These are phyloP conservation scores for Diaporthe amygdali DNA, from an alignment of 2,329 filamentous ascomycete genomes.

Conservation along the genomic window DNA sequence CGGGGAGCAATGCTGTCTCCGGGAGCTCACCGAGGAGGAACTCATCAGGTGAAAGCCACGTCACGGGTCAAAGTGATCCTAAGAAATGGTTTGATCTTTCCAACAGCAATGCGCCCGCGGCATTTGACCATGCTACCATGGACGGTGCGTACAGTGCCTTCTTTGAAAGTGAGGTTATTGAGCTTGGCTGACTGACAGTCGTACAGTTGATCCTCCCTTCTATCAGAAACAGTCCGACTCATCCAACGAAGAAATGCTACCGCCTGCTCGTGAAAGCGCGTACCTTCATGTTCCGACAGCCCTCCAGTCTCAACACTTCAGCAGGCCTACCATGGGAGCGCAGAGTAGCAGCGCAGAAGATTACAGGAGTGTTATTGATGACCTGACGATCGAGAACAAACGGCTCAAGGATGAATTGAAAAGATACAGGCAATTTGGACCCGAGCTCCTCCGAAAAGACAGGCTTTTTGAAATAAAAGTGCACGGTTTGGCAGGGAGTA, in stretches of 20 bases:
- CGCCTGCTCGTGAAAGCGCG: slow-evolving; percentile 16
- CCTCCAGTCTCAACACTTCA: not conserved
- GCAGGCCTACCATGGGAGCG: slow-evolving; percentile 31
- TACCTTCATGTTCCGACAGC: slow-evolving; percentile 30
- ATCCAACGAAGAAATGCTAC: slow-evolving; percentile 49
- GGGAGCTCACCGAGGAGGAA: slow-evolving; percentile 37
- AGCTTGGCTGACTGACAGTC: not conserved
- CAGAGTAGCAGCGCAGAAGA: slow-evolving; percentile 73
- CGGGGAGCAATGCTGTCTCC: slow-evolving; percentile 21
- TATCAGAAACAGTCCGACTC: slow-evolving; percentile 59
- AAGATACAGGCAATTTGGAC: slow-evolving; percentile 71
- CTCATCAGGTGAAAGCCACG: slow-evolving; percentile 56
- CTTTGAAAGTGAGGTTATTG: no score
- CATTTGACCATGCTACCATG: slow-evolving; percentile 49
- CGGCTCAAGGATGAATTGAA: slow-evolving; percentile 75
- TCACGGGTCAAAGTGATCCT: slow-evolving; percentile 54
- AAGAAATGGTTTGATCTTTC: slow-evolving; percentile 60
- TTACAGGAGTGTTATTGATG: slow-evolving; percentile 83
- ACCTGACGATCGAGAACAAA: slow-evolving; percentile 84
- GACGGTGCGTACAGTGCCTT: slow-evolving; percentile 47
- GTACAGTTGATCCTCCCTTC: slow-evolving; percentile 57
- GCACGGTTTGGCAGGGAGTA: slow-evolving; percentile 73
- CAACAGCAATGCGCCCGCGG: slow-evolving; percentile 53
- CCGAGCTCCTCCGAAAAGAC: slow-evolving; percentile 72
- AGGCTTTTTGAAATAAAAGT: slow-evolving; percentile 85